Conservation (phyloP, 352 stramenopile genomes). For the Phytophthora hybrid region DNA sequence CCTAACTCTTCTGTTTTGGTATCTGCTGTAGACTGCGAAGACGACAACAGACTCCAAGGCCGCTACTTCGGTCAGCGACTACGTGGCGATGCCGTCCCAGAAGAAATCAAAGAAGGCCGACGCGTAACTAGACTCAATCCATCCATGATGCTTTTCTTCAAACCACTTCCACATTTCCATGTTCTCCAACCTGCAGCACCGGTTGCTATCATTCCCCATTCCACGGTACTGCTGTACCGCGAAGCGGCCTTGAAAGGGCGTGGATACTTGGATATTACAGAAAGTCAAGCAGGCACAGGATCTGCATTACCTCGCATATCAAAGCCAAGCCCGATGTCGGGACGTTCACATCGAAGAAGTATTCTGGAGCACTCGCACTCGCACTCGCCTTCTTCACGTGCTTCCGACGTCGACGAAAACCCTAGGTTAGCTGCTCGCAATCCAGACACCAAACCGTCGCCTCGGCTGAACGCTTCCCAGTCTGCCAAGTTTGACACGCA, state of each 20-base stretch:
- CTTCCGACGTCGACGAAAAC: slow-evolving; percentile 2
- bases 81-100: slow-evolving; percentile 62
- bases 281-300: slow-evolving; percentile 32
- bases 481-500: slow-evolving; percentile 38
- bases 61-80: slow-evolving; percentile 64
- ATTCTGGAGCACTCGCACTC: slow-evolving; percentile 3
- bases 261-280: slow-evolving; percentile 37
- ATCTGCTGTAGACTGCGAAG: slow-evolving; percentile 44
- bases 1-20: slow-evolving; percentile 16
- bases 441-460: slow-evolving; percentile 6
- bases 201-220: slow-evolving; percentile 25
- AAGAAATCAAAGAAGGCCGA: slow-evolving; percentile 60
- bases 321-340: slow-evolving; percentile 24
- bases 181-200: neutral
- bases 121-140: slow-evolving; percentile 39
- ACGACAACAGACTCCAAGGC: slow-evolving; percentile 40
- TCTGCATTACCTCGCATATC: slow-evolving; percentile 35
- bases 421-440: slow-evolving; percentile 4
- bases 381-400: slow-evolving; percentile 6
- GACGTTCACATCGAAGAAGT: slow-evolving; percentile 4
- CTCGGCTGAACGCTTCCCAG: slow-evolving; percentile 3
- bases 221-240: slow-evolving; percentile 15
- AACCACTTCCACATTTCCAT: neutral
- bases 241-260: slow-evolving; percentile 34
- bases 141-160: slow-evolving; percentile 20